phyloP scores from a whole-genome alignment of 1,139 yeast genomes.

The Diutina siamensis region DNA sequence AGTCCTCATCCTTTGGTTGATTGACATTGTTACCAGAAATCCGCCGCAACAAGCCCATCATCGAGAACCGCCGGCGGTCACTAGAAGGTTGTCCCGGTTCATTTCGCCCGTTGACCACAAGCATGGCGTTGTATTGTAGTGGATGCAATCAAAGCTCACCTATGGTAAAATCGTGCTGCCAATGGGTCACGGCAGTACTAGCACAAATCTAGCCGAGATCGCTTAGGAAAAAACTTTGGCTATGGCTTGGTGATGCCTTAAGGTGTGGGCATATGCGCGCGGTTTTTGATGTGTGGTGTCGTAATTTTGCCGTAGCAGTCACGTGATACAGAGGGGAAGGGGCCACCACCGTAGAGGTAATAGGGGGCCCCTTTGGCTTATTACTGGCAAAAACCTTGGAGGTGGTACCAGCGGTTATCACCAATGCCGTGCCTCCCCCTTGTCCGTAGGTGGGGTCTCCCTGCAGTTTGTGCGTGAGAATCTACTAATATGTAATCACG shows the following conservation, averaged over 20 bases:
- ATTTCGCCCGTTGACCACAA: conserved; percentile 5
- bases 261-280: neutral
- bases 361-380: too few relatives aligned
- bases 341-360: too few relatives aligned
- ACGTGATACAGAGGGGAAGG: neutral
- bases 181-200: neutral
- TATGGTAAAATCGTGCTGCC: neutral
- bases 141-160: neutral
- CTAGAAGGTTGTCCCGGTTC: neutral
- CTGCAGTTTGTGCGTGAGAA: too few relatives aligned
- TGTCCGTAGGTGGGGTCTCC: too few relatives aligned
- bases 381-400: too few relatives aligned
- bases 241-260: neutral
- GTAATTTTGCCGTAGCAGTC: neutral
- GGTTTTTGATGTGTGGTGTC: neutral
- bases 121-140: neutral
- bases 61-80: conserved; percentile 5
- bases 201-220: too few relatives aligned
- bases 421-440: too few relatives aligned
- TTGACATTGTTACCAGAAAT: neutral
- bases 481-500: too few relatives aligned
- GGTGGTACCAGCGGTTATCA: too few relatives aligned
- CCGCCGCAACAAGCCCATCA: conserved; percentile 5
- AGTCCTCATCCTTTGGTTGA: neutral
- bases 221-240: neutral